Evolutionary conservation across 2,329 filamentous ascomycete genomes (phyloP).

Genomic region (Fusarium oxysporum): DNA sequence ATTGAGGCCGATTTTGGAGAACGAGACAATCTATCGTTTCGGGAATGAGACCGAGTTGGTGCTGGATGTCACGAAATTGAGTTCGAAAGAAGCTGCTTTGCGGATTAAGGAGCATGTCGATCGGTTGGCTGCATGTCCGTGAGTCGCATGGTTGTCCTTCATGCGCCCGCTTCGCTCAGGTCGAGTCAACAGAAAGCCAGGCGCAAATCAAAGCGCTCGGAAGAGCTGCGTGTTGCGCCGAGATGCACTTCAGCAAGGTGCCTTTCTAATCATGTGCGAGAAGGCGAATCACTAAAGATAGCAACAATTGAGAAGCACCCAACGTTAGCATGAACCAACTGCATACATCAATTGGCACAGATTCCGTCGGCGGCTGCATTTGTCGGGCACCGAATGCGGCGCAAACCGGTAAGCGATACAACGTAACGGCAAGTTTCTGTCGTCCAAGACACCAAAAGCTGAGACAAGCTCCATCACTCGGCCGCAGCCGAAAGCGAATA

Average conservation of each 20-base stretch:
- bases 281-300: neutral
- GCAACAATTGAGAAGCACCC: neutral
- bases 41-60: accelerated
- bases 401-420: neutral
- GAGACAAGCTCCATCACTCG: neutral
- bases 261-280: neutral
- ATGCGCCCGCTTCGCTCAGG: neutral
- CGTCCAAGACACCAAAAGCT: neutral
- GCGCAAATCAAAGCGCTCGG: neutral
- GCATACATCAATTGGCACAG: neutral
- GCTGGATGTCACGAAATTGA: neutral
- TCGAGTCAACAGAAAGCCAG: neutral
- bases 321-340: too few relatives aligned
- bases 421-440: neutral
- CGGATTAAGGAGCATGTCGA: neutral
- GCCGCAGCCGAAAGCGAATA: neutral
- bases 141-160: neutral
- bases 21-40: neutral
- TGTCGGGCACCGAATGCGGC: neutral
- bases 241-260: neutral
- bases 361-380: neutral
- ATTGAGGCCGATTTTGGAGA: neutral
- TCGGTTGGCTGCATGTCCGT: neutral
- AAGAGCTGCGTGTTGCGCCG: neutral
- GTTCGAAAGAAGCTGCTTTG: neutral